phyloP scores from a whole-genome alignment of 202 grass and related monocot species.

The Elaeis oleifera region DNA sequence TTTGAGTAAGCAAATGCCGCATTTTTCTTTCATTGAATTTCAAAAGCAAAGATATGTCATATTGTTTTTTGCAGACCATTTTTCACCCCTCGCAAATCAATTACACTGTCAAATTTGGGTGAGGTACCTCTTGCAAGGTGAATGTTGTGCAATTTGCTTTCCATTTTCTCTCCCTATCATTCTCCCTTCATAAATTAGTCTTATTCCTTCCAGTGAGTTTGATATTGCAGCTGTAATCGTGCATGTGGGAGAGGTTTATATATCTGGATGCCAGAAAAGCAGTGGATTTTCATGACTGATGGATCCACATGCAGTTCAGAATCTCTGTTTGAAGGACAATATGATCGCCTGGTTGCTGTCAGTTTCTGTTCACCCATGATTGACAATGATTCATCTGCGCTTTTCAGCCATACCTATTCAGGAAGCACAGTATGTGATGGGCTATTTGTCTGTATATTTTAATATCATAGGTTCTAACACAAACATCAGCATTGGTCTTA shows the following conservation, averaged over 20 bases:
- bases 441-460: neutral
- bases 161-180: too few relatives aligned
- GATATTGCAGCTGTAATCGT: conserved; percentile 77
- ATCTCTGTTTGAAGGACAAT: conserved; percentile 33
- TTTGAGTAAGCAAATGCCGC: conserved; percentile 57
- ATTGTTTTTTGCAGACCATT: conserved; percentile 53
- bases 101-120: conserved; percentile 63
- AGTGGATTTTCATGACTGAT: conserved; percentile 91
- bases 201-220: conserved; percentile 68
- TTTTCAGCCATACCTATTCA: conserved; percentile 58
- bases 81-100: conserved; percentile 61
- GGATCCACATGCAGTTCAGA: conserved; percentile 46
- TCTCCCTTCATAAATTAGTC: neutral
- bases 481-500: too few relatives aligned
- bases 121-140: conserved; percentile 77
- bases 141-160: neutral
- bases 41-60: neutral
- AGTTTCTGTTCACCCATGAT: conserved; percentile 47
- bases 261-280: conserved; percentile 66
- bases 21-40: conserved; percentile 4
- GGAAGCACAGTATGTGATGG: conserved; percentile 62
- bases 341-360: conserved; percentile 64
- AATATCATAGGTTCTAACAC: neutral
- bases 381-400: conserved; percentile 34
- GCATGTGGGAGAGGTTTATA: conserved; percentile 67